Base-by-base conservation (phyloP, 208 protist genomes). In the Phytomonas sp. region DNA sequence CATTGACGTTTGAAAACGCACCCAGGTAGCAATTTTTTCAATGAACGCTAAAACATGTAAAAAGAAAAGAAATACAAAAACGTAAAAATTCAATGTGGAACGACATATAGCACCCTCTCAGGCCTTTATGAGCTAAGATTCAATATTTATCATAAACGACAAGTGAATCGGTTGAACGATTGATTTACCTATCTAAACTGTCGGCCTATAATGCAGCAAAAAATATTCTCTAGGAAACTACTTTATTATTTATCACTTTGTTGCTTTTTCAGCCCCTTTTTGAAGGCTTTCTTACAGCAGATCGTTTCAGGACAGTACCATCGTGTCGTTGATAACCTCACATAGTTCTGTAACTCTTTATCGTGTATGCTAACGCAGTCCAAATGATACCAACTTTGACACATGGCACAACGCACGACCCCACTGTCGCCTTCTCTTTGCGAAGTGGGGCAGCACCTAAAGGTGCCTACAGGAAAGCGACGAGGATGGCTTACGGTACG, bases 281-380 rank as follows among this genome's bases (percentile, higher is more conserved):
- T 60, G 8, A 92, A 68, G 13, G 80, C 73, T 56, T 69, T 76
- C 66, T 93, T 84, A 66, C 79, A 87, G 83, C 91, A 96, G 33
- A 69, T n/a, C 17, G 85, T 83, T 40, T 91, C 80, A 2, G 78
- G 77, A 67, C 91, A 96, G 72, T 94, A 93, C 88, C 91, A 96
- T 67, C 78, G 82, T 0, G 91, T 96, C 13, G 87, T 90, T 11
- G 88, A 90, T 0, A 96, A 72, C 13, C 78, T 74, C 36, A 88
- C 76, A 60, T 93, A 89, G 17, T 85, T 71, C 60, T 80, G 83
- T 51, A 96, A 76, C 26, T 51, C 66, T 46, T 20, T 56, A 62
- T 88, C 74, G 8, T 68, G 46, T 63, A 96, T 85, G 36, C 79
- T 82, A 7, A 96, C 75, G 66, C 91, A 96, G 20, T 71, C 67